Conservation (phyloP, 2,329 filamentous ascomycete genomes). For the Cladosporium sp. region DNA sequence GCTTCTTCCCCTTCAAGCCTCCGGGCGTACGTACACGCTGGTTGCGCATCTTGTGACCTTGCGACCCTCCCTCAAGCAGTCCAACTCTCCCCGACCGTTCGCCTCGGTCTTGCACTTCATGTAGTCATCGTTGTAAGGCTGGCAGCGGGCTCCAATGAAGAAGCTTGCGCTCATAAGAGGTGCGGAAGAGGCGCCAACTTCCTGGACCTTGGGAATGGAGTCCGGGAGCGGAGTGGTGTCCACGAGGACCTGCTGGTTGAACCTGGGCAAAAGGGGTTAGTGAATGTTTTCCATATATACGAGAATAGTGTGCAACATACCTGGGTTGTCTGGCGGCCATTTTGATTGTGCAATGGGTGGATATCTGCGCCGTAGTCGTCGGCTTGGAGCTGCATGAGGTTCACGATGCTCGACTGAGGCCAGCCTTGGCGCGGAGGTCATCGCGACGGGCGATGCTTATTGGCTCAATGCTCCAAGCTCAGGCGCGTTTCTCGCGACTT, state of each 20-base stretch:
- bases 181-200: conserved; percentile 89
- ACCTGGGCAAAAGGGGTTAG: conserved; percentile 58
- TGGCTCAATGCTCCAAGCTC: conserved; percentile 6
- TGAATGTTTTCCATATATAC: neutral
- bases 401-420: neutral
- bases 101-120: conserved; percentile 99
- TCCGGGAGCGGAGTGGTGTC: conserved; percentile 95
- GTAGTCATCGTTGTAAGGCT: conserved; percentile 95
- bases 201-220: conserved; percentile 86
- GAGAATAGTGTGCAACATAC: conserved; percentile 43
- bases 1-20: neutral
- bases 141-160: conserved; percentile 96
- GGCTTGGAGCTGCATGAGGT: conserved; percentile 13
- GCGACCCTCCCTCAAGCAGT: conserved; percentile 94
- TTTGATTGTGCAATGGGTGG: conserved; percentile 36
- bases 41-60: conserved; percentile 95
- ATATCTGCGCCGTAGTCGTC: conserved; percentile 10
- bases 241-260: conserved; percentile 89
- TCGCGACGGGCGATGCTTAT: conserved; percentile 16
- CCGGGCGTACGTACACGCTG: conserved; percentile 73
- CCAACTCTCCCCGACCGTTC: conserved; percentile 84
- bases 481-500: conserved; percentile 18
- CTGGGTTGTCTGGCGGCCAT: conserved; percentile 63
- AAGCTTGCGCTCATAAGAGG: conserved; percentile 88
- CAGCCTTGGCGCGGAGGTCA: conserved; percentile 15